Base-by-base conservation (phyloP, 2,329 filamentous ascomycete genomes). In the Curvularia spicifera region DNA sequence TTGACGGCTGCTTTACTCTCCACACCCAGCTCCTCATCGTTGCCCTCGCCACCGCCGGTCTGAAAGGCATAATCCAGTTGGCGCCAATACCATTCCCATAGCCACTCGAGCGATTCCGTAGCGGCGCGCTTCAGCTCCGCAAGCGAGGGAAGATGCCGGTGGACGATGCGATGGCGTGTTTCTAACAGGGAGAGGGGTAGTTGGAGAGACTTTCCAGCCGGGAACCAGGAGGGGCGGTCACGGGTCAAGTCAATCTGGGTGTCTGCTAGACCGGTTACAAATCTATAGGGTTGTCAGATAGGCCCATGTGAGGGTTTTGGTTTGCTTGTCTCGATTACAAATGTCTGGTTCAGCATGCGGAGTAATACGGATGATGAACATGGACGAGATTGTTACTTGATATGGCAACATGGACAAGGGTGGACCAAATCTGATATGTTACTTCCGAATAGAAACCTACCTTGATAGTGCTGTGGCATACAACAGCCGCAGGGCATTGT, bases 51-150 rank as follows among this genome's bases (percentile, higher is more conserved):
- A 2, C 52, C 49, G 15, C 15, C 43, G 10, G 43, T 45, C 1
- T 57, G 48, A 50, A 76, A 70, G 4, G 67, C 68, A n/a, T 63
- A 22, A 53, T 82, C 80, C 20, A 87, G 72, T 37, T 79, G 78
- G 12, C 71, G 78, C 93, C 93, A 98, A 80, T 96, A 97, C 75
- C 91, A 91, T 52, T 88, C 84, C 91, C 91, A 97, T 51, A 97
- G 87, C 93, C 93, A 97, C 44, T 82, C 81, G 61, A 97, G 81
- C 0, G 90, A 91, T 67, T 89, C 86, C 62, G 82, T 79, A 1
- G 89, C 86, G 1, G 90, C 90, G 35, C 83, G 83, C 51, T 91
- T 85, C 61, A 97, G 80, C 62, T 91, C 87, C 10, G 85, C 82
- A 52, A 97, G 80, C 1, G 89, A 88, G 0, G 93, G 93, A 56